A percentile compares a stretch with the other conserved stretches of the same genome.
Conservation (phyloP, 1,284 basidiomycete genomes). For the Sporisorium exsertum region DNA sequence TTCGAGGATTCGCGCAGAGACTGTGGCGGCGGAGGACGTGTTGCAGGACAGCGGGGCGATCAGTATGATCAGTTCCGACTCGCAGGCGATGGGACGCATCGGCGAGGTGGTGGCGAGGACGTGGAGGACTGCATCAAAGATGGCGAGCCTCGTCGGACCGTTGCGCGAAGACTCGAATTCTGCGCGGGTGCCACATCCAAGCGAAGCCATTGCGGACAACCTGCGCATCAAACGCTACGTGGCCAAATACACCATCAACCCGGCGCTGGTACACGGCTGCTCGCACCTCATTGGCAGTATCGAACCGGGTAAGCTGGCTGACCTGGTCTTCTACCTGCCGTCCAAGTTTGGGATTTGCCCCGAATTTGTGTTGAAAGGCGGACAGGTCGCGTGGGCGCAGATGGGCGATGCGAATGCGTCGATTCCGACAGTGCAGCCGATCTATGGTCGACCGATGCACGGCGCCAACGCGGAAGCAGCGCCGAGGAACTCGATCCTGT, state of each 20-base stretch:
- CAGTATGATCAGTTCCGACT: conserved; percentile 92
- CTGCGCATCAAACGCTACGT: conserved; percentile 96
- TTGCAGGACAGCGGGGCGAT: conserved; percentile 95
- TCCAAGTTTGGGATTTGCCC: conserved; percentile 91
- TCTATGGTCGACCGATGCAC: conserved; percentile 90
- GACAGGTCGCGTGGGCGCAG: conserved; percentile 89
- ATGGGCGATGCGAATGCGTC: conserved; percentile 89
- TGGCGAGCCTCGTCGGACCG: conserved; percentile 84
- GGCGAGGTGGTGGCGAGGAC: conserved; percentile 93
- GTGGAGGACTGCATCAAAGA: conserved; percentile 97
- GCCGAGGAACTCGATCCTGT: conserved; percentile 82
- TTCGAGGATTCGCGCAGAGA: conserved; percentile 95
- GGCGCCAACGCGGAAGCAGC: conserved; percentile 80
- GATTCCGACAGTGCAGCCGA: conserved; percentile 92
- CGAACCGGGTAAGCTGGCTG: conserved; percentile 84
- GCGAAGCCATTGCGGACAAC: conserved; percentile 80
- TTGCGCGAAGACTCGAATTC: conserved; percentile 64
- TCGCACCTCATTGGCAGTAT: conserved; percentile 88
- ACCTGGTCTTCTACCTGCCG: conserved; percentile 94
- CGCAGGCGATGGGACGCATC: conserved; percentile 94
- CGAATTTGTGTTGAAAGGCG: conserved; percentile 92
- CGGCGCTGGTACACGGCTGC: conserved; percentile 94
- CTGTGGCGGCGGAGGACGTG: conserved; percentile 96
- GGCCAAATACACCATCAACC: conserved; percentile 97
- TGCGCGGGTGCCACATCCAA: conserved; percentile 61